Evolutionary conservation across 306 rosid species (phyloP).

Genomic region (Prunus persica): DNA sequence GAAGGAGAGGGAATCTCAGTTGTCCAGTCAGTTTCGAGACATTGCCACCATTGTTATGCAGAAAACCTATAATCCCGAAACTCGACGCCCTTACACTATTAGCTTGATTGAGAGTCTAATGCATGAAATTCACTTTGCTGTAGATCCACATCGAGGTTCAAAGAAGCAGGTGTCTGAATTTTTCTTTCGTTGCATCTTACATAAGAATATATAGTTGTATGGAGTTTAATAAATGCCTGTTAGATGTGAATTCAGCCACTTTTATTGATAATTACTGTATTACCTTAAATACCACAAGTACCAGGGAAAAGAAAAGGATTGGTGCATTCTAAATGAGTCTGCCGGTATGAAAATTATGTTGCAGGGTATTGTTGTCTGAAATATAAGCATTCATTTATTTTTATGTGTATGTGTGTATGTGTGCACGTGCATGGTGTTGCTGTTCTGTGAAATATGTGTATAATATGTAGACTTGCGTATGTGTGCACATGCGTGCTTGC

Average conservation of each 20-base stretch:
- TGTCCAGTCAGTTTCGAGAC: conserved; percentile 90
- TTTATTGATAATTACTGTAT: not conserved
- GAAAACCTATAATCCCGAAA: conserved; percentile 88
- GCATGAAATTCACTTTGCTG: conserved; percentile 87
- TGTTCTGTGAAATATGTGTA: not conserved
- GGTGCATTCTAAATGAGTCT: not conserved
- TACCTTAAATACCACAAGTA: not conserved
- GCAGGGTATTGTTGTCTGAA: not conserved
- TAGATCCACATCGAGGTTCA: conserved; percentile 72
- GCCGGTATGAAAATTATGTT: not conserved
- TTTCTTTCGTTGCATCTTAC: not conserved
- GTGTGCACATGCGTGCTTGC: not conserved
- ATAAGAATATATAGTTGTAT: not conserved
- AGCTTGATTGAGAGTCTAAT: conserved; percentile 91
- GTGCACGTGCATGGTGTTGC: not conserved
- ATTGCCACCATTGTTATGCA: conserved; percentile 95
- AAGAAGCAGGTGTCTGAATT: conserved; percentile 72
- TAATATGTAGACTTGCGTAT: not conserved
- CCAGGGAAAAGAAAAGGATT: not conserved
- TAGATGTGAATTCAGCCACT: not conserved
- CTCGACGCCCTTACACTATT: conserved; percentile 92
- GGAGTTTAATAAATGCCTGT: not conserved
- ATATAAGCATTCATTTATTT: not conserved
- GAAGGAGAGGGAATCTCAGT: conserved; percentile 88
- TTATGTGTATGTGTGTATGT: not conserved